Percentiles rank a stretch among this genome's conserved stretches.
phyloP scores from a whole-genome alignment of 352 stramenopile species.

The Phytophthora tentaculata region DNA sequence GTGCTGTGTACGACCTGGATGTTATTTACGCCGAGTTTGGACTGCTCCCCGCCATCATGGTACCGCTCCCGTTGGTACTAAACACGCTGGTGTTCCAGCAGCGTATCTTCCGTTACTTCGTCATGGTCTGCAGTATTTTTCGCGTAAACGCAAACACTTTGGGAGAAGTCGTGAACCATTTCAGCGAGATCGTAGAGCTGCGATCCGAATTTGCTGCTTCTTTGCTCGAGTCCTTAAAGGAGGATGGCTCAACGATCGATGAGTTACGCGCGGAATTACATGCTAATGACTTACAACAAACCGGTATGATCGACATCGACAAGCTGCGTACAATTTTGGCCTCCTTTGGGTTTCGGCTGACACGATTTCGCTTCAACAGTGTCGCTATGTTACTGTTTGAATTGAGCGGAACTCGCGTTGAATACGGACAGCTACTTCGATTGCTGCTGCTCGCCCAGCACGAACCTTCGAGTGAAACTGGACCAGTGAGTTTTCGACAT shows the following conservation, averaged over 20 bases:
- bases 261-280: constrained; percentile 42
- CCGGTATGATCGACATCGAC: constrained; percentile 48
- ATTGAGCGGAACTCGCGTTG: constrained; percentile 39
- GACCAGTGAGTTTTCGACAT: constrained; percentile 7
- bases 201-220: constrained; percentile 50
- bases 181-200: constrained; percentile 60
- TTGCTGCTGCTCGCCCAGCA: constrained; percentile 39
- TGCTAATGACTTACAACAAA: constrained; percentile 31
- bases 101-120: constrained; percentile 63
- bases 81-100: constrained; percentile 66
- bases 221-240: constrained; percentile 33
- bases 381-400: constrained; percentile 59
- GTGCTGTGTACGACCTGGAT: constrained; percentile 51
- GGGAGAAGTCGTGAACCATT: constrained; percentile 59
- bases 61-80: constrained; percentile 48
- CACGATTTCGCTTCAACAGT: constrained; percentile 62
- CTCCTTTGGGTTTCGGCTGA: constrained; percentile 50
- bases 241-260: constrained; percentile 15
- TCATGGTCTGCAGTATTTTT: constrained; percentile 58
- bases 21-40: constrained; percentile 39
- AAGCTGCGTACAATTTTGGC: constrained; percentile 47
- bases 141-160: constrained; percentile 54
- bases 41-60: constrained; percentile 31
- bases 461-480: constrained; percentile 11
- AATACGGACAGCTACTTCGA: constrained; percentile 52